These are phyloP conservation scores for Aquilaria agallochum DNA, from an alignment of 441 rosid species.

Conservation along the genomic window DNA sequence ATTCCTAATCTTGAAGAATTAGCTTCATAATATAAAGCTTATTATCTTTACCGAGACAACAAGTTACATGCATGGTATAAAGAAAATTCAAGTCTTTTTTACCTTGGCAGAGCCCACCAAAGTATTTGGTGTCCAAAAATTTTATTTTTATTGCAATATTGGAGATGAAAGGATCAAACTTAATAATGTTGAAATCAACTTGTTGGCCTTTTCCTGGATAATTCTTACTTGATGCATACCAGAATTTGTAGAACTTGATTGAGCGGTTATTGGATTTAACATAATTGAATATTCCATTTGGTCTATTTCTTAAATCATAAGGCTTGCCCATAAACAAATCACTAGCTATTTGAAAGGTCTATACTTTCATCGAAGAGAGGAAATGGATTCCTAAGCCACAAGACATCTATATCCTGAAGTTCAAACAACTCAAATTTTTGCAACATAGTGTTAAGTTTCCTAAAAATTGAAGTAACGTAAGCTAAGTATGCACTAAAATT, in stretches of 20 bases:
- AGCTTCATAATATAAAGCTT: no score
- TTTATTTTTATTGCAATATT: conserved; percentile 53
- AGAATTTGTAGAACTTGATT: conserved; percentile 71
- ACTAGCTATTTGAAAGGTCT: conserved; percentile 77
- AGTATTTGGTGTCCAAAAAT: conserved; percentile 68
- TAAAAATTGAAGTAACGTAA: no score
- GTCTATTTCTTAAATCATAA: conserved; percentile 44
- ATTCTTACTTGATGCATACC: conserved; percentile 55
- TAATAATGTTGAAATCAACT: conserved; percentile 69
- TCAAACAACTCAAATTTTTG: background rate
- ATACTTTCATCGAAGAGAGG: conserved; percentile 50
- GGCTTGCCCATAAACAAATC: conserved; percentile 60
- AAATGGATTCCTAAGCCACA: conserved; percentile 90
- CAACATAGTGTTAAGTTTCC: no score
- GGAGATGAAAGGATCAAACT: conserved; percentile 33
- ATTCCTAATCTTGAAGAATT: no score
- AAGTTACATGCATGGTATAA: no score
- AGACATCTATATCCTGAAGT: conserved; percentile 78
- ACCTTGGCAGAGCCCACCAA: conserved; percentile 76
- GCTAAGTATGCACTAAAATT: background rate
- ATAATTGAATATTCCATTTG: conserved; percentile 69
- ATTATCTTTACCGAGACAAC: no score
- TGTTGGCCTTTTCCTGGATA: conserved; percentile 67
- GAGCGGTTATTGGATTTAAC: conserved; percentile 68
- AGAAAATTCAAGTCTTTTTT: no score